A percentile compares a stretch with the other conserved stretches of the same genome.
phyloP scores from a whole-genome alignment of 139 green algal species.

The Trebouxia sp. region DNA sequence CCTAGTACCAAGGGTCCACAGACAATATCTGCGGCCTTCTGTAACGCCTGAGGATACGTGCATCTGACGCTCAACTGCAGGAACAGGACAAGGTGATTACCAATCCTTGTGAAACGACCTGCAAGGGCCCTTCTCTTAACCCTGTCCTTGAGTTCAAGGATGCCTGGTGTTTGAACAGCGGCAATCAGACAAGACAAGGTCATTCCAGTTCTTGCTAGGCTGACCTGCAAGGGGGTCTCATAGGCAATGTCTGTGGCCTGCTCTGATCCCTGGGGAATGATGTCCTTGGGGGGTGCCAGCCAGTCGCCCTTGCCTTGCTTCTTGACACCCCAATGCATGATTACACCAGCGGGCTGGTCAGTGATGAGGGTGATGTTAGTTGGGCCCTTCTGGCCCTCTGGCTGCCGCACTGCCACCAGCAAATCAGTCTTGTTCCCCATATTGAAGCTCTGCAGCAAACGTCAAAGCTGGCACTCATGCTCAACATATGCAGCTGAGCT shows the following conservation, averaged over 20 bases:
- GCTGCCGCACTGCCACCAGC: constrained; percentile 72
- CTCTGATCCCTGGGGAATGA: constrained; percentile 46
- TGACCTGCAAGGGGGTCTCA: constrained; percentile 64
- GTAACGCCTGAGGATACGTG: too few species aligned
- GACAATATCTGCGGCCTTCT: too few species aligned
- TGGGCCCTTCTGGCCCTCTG: constrained; percentile 36
- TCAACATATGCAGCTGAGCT: not conserved
- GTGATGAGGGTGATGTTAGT: constrained; percentile 67
- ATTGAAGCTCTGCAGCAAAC: constrained; percentile 50
- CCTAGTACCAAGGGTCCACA: too few species aligned
- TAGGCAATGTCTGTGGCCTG: constrained; percentile 43
- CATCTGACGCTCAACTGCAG: too few species aligned
- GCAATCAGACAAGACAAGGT: too few species aligned
- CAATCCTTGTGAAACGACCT: too few species aligned
- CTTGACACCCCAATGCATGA: constrained; percentile 89
- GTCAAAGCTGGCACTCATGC: too few species aligned
- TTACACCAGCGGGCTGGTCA: constrained; percentile 58
- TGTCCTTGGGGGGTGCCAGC: constrained; percentile 43
- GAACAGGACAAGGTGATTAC: too few species aligned
- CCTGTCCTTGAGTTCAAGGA: too few species aligned
- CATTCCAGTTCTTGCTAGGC: too few species aligned
- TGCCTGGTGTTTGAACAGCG: too few species aligned
- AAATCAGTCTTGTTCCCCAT: constrained; percentile 74
- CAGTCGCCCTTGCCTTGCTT: constrained; percentile 48
- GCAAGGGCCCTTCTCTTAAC: too few species aligned